Conservation (phyloP, 2,329 filamentous ascomycete species). For the Penicillium sp. region DNA sequence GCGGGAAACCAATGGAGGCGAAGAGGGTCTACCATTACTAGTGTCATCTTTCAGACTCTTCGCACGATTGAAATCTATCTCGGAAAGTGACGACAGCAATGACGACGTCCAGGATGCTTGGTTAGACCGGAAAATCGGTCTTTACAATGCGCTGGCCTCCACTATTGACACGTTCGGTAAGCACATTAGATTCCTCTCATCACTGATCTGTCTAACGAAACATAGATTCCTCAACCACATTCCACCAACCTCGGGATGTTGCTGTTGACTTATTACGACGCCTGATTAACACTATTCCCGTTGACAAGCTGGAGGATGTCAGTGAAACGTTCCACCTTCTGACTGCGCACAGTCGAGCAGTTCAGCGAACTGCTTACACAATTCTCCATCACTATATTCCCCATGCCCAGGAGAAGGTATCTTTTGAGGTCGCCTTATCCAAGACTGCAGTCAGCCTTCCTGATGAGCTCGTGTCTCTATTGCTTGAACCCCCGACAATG, state of each 20-base stretch:
- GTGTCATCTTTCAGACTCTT: slow-evolving; percentile 72
- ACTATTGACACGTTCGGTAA: slow-evolving; percentile 41
- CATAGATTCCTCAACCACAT: slow-evolving; percentile 48
- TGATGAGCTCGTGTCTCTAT: slow-evolving; percentile 77
- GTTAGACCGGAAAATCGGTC: slow-evolving; percentile 55
- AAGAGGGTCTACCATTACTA: slow-evolving; percentile 59
- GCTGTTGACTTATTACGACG: slow-evolving; percentile 72
- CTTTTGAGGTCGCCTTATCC: slow-evolving; percentile 65
- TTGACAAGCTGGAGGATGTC: slow-evolving; percentile 60
- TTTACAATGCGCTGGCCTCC: slow-evolving; percentile 56
- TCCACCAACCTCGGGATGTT: slow-evolving; percentile 67
- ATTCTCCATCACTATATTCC: slow-evolving; percentile 80
- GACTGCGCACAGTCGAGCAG: slow-evolving; percentile 67
- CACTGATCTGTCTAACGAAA: slow-evolving; percentile 5
- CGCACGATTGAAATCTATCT: slow-evolving; percentile 58
- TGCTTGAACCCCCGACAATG: slow-evolving; percentile 73
- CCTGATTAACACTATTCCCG: slow-evolving; percentile 62
- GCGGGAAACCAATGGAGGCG: slow-evolving; percentile 47
- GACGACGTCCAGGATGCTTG: slow-evolving; percentile 81
- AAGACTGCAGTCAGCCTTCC: slow-evolving; percentile 65
- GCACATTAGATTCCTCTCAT: slow-evolving; percentile 6
- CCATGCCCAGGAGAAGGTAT: slow-evolving; percentile 72
- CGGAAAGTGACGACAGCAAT: slow-evolving; percentile 67
- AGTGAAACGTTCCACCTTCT: slow-evolving; percentile 72
- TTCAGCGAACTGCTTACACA: slow-evolving; percentile 78